Conservation (phyloP, 371 early-diverging fungal species). For the Saksenaea oblongispora region DNA sequence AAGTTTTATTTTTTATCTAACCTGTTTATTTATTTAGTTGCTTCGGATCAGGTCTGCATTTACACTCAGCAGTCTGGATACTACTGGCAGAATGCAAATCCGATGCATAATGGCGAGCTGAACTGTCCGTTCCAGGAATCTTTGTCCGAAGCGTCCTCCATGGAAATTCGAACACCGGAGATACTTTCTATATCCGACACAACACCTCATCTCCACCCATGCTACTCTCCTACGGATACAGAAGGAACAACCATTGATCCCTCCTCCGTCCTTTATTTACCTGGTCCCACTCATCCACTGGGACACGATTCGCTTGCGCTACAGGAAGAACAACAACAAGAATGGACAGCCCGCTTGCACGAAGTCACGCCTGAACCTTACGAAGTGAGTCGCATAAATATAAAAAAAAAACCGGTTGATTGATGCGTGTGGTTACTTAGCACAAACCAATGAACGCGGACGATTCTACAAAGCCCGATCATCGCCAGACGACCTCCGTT, state of each 20-base stretch:
- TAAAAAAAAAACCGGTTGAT: too few relatives aligned
- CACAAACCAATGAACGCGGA: too few relatives aligned
- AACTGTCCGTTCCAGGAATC: neutral
- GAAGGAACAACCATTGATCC: neutral
- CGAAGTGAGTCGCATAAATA: too few relatives aligned
- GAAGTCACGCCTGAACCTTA: too few relatives aligned
- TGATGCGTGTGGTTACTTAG: too few relatives aligned
- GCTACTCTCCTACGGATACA: neutral
- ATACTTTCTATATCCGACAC: constrained; percentile 1
- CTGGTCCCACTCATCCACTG: neutral
- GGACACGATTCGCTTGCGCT: too few relatives aligned
- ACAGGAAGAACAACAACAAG: neutral
- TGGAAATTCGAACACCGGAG: constrained; percentile 1
- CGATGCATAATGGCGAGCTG: neutral
- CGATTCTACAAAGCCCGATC: neutral
- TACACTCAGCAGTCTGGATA: neutral
- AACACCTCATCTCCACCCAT: neutral
- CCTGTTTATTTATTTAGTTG: neutral
- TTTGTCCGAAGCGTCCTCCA: neutral
- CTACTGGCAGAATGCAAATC: neutral
- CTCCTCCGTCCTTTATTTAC: neutral
- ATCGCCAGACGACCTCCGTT: neutral
- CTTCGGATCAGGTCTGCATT: neutral
- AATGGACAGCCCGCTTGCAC: too few relatives aligned
- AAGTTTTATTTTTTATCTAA: neutral